Conservation (phyloP, 768 basidiomycete genomes). For the Rubroboletus pulcherrimus region DNA sequence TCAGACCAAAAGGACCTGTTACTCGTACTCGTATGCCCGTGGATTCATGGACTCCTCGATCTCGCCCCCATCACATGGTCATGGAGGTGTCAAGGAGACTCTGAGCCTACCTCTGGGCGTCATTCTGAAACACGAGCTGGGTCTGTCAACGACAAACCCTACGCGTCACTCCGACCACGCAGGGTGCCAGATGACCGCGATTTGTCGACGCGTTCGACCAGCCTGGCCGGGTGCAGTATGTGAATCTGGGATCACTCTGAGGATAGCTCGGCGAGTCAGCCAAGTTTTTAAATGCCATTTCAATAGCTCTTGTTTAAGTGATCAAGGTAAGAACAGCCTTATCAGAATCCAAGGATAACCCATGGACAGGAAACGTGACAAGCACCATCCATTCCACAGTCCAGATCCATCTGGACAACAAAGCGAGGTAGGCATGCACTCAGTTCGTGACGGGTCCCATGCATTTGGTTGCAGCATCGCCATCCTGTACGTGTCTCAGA, state of each 20-base stretch:
- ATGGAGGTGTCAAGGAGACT: neutral
- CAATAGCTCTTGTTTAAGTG: no score
- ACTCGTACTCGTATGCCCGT: no score
- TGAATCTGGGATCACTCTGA: neutral
- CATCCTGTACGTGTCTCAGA: neutral
- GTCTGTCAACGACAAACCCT: neutral
- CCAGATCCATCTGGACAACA: no score
- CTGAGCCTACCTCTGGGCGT: neutral
- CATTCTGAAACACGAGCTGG: neutral
- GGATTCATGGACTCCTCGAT: no score
- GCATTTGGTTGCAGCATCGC: neutral
- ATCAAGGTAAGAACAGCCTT: no score
- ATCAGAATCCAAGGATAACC: neutral
- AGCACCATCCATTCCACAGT: neutral
- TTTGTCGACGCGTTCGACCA: neutral
- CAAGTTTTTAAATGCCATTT: no score
- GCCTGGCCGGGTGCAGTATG: neutral
- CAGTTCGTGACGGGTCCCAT: neutral
- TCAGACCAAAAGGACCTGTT: no score
- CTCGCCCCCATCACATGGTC: neutral
- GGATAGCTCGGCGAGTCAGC: no score
- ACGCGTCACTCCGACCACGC: neutral
- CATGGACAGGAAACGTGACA: neutral
- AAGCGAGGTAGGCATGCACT: neutral
- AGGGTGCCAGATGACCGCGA: neutral